A percentile compares a stretch with the other conserved stretches of the same genome.
Conservation (phyloP, 768 basidiomycete species). For the Auriscalpium microsporum region DNA sequence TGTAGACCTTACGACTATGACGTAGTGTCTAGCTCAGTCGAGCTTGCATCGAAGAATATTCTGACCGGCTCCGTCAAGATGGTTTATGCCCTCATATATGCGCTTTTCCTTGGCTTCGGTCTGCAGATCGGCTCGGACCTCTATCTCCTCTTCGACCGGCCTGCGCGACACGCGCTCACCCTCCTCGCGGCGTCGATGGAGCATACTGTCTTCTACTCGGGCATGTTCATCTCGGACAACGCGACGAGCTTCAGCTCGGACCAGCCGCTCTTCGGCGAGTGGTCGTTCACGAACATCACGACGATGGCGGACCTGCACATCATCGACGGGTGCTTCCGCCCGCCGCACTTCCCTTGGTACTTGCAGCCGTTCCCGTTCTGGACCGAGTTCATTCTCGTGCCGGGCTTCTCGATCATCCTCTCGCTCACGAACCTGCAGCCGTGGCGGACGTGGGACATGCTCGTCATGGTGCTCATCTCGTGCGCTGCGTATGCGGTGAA, state of each 20-base stretch:
- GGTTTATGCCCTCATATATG: conserved; percentile 79
- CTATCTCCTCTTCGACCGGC: conserved; percentile 57
- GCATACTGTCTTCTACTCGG: conserved; percentile 42
- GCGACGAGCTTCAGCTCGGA: conserved; percentile 30
- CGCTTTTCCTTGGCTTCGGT: conserved; percentile 74
- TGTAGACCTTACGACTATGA: background rate
- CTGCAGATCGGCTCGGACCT: conserved; percentile 77
- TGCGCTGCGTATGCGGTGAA: conserved; percentile 71
- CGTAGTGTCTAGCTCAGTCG: conserved; percentile 69
- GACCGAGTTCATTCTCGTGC: conserved; percentile 66
- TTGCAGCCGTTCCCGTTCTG: conserved; percentile 72
- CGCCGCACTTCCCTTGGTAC: conserved; percentile 59
- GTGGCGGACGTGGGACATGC: conserved; percentile 55
- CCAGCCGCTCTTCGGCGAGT: conserved; percentile 45
- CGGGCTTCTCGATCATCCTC: conserved; percentile 58
- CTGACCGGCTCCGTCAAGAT: conserved; percentile 76
- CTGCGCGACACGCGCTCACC: conserved; percentile 44
- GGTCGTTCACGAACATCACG: conserved; percentile 53
- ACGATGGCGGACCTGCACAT: conserved; percentile 39
- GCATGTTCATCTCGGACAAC: conserved; percentile 56
- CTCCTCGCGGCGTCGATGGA: conserved; percentile 42
- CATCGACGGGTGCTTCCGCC: conserved; percentile 56
- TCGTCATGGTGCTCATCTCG: conserved; percentile 78
- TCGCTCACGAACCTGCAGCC: conserved; percentile 74
- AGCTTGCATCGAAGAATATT: conserved; percentile 76